Percentiles rank a stretch among this genome's conserved stretches.
Conservation (phyloP, 192 early-diverging fungal species). For the Entomortierella chlamydospora region DNA sequence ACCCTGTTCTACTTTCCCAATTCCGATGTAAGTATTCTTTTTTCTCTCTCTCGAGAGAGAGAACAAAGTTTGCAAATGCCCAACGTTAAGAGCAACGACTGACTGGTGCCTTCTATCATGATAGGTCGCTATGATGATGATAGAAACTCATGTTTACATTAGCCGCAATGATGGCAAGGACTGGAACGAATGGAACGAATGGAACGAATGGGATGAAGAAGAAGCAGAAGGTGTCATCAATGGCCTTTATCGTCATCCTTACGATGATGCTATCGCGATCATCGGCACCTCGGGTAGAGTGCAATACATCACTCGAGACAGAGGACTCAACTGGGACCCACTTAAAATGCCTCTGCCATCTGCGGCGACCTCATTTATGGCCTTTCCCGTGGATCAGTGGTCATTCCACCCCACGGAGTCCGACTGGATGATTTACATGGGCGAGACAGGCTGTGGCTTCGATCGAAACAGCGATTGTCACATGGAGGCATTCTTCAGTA, state of each 20-base stretch:
- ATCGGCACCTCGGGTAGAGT: slow-evolving; percentile 63
- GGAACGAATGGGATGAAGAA: no score
- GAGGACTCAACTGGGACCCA: slow-evolving; percentile 63
- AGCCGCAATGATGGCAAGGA: slow-evolving; percentile 74
- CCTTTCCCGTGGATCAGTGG: slow-evolving; percentile 43
- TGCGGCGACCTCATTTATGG: slow-evolving; percentile 67
- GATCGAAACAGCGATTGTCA: slow-evolving; percentile 68
- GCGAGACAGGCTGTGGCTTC: slow-evolving; percentile 62
- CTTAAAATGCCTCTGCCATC: slow-evolving; percentile 72
- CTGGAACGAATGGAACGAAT: no score
- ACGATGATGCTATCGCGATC: slow-evolving; percentile 68
- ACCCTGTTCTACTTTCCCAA: slow-evolving; percentile 50
- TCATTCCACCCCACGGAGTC: slow-evolving; percentile 86
- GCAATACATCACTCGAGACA: slow-evolving; percentile 72
- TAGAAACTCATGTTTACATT: slow-evolving; percentile 59
- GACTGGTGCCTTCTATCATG: background rate
- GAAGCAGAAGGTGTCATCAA: slow-evolving; percentile 51
- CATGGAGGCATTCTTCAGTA: slow-evolving; percentile 77
- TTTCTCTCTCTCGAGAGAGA: no score
- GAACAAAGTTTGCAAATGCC: background rate
- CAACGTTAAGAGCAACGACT: background rate
- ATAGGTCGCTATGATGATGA: slow-evolving; percentile 62
- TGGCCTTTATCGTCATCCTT: slow-evolving; percentile 71
- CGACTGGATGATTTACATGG: slow-evolving; percentile 87
- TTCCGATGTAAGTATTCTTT: slow-evolving; percentile 34